A percentile compares a stretch with the other conserved stretches of the same genome.
Conservation (phyloP, 2,329 filamentous ascomycete genomes). For the Grosmannia penicillata region DNA sequence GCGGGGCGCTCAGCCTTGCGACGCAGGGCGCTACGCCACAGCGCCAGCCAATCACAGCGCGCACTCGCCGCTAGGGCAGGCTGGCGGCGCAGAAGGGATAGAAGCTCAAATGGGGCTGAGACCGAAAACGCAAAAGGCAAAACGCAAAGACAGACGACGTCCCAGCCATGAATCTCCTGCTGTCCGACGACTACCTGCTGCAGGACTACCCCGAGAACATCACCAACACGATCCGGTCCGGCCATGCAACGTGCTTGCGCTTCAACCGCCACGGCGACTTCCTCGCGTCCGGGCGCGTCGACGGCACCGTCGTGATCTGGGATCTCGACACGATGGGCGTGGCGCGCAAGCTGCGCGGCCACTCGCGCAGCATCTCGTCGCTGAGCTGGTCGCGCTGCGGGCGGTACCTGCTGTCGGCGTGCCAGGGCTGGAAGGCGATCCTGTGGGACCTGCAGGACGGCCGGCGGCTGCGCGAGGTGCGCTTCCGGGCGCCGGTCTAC, state of each 20-base stretch:
- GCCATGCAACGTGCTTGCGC: conserved; percentile 53
- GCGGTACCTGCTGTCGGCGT: conserved; percentile 79
- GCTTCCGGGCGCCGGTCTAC: conserved; percentile 86
- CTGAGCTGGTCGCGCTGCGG: conserved; percentile 91
- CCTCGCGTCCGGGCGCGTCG: conserved; percentile 82
- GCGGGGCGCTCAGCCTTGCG: conserved; percentile 1
- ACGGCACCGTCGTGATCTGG: conserved; percentile 91
- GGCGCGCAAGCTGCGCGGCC: conserved; percentile 81
- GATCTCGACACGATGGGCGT: conserved; percentile 96
- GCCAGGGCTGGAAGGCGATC: conserved; percentile 92
- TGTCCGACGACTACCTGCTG: conserved; percentile 48
- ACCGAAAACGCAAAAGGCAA: background rate
- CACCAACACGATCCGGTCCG: conserved; percentile 67
- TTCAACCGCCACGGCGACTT: conserved; percentile 94
- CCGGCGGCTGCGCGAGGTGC: conserved; percentile 64
- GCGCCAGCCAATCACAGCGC: background rate
- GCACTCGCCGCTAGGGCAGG: background rate
- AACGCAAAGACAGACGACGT: background rate
- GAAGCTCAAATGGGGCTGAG: background rate
- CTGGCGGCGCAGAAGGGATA: background rate
- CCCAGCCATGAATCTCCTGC: conserved; percentile 37
- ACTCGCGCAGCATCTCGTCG: conserved; percentile 86
- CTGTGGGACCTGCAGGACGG: conserved; percentile 75
- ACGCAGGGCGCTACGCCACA: background rate
- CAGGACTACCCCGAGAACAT: conserved; percentile 85